Conservation (phyloP, 1,284 basidiomycete genomes). For the Austroboletus novae-zelandiae region DNA sequence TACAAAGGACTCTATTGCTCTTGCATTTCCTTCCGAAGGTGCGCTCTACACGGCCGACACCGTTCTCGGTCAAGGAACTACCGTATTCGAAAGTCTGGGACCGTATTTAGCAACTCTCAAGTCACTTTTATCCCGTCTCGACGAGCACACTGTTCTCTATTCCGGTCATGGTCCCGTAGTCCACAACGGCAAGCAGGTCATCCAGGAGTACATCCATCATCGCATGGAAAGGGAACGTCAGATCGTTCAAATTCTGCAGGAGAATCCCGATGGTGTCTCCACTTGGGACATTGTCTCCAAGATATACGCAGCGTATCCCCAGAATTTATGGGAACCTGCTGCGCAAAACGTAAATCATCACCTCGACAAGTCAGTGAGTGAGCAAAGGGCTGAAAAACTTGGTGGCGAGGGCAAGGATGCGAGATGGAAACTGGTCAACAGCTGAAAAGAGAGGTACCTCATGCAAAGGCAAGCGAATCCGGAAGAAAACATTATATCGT, state of each 20-base stretch:
- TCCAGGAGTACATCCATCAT: constrained; percentile 79
- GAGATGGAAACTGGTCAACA: constrained; percentile 35
- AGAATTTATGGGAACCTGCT: constrained; percentile 72
- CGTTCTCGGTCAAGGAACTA: constrained; percentile 87
- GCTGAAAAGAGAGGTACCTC: neutral
- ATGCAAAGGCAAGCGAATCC: neutral
- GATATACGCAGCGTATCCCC: constrained; percentile 72
- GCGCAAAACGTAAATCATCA: constrained; percentile 70
- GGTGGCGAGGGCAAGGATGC: constrained; percentile 48
- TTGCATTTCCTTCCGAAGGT: constrained; percentile 61
- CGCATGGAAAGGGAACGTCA: constrained; percentile 81
- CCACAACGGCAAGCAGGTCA: constrained; percentile 51
- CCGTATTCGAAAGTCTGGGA: constrained; percentile 85
- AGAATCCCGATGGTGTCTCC: constrained; percentile 47
- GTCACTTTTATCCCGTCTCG: constrained; percentile 51
- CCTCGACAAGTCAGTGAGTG: constrained; percentile 68
- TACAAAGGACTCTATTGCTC: constrained; percentile 81
- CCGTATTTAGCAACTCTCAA: constrained; percentile 72
- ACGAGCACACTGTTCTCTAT: constrained; percentile 56
- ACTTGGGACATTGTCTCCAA: constrained; percentile 62
- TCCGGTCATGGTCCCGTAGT: constrained; percentile 89
- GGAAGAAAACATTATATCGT: constrained; percentile 8
- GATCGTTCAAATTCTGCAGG: constrained; percentile 61
- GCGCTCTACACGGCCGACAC: constrained; percentile 89
- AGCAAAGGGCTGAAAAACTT: constrained; percentile 53